A percentile compares a stretch with the other conserved stretches of the same genome.
These are phyloP conservation scores for Wickerhamomyces alni DNA, from an alignment of 805 yeast species.

Conservation along the genomic window DNA sequence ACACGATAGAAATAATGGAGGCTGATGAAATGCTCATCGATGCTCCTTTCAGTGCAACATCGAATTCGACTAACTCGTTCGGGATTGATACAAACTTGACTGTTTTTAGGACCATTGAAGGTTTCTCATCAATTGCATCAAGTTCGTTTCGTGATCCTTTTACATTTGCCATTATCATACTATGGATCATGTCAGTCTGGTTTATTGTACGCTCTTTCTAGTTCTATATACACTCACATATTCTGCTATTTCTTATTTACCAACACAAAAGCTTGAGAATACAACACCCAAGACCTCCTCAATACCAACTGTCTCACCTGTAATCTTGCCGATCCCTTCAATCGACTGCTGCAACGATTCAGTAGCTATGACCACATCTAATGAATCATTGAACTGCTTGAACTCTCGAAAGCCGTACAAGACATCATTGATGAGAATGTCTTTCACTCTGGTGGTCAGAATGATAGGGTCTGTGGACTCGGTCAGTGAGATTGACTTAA, in stretches of 20 bases:
- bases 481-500: conserved; percentile 43
- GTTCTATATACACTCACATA: no score
- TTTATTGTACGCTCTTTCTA: no score
- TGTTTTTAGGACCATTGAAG: neutral
- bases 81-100: neutral
- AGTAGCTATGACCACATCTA: conserved; percentile 75
- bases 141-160: no score
- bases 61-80: neutral
- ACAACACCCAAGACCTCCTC: conserved; percentile 91
- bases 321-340: conserved; percentile 86
- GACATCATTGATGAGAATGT: conserved; percentile 70
- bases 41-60: neutral
- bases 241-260: conserved; percentile 48
- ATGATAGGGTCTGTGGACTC: conserved; percentile 59
- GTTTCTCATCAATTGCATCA: neutral
- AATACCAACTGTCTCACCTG: conserved; percentile 83
- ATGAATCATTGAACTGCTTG: conserved; percentile 37
- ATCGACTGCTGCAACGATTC: conserved; percentile 70
- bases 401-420: conserved; percentile 69
- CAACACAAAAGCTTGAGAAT: conserved; percentile 89
- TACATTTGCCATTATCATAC: no score
- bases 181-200: neutral
- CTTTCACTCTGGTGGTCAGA: conserved; percentile 71
- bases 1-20: neutral
- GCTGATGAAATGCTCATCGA: neutral